Evolutionary conservation across 371 early-diverging fungal species (phyloP).

Genomic region (Apophysomyces variabilis): DNA sequence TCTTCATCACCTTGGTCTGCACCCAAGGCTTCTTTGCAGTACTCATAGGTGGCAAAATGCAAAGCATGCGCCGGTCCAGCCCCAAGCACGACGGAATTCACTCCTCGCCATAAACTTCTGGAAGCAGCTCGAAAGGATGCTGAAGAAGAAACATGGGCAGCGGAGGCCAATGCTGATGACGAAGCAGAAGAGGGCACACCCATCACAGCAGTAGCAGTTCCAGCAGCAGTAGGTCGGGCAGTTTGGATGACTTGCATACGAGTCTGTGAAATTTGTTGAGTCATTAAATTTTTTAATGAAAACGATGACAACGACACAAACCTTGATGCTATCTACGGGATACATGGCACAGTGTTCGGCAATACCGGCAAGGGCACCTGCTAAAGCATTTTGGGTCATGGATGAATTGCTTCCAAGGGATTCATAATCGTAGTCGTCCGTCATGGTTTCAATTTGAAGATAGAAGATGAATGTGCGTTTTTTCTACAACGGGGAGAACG

Average conservation of each 20-base stretch:
- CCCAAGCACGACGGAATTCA: slow-evolving; percentile 88
- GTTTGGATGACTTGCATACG: slow-evolving; percentile 51
- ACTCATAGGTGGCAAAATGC: slow-evolving; percentile 95
- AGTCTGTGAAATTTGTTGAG: slow-evolving; percentile 27
- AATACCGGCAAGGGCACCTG: slow-evolving; percentile 96
- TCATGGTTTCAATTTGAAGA: slow-evolving; percentile 14
- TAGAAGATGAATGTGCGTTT: no score
- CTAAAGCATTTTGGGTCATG: slow-evolving; percentile 80
- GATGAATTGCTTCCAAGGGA: slow-evolving; percentile 81
- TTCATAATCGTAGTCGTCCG: slow-evolving; percentile 86
- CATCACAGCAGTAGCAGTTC: slow-evolving; percentile 8
- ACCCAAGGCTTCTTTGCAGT: slow-evolving; percentile 78
- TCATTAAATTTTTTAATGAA: background rate
- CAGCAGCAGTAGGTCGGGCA: slow-evolving; percentile 18
- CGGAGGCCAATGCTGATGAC: background rate
- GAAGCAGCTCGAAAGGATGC: slow-evolving; percentile 24
- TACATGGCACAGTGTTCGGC: slow-evolving; percentile 96
- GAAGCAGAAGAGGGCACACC: background rate
- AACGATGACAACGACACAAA: slow-evolving; percentile 28
- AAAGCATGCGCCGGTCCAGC: slow-evolving; percentile 97
- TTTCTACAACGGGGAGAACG: no score
- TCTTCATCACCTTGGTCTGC: slow-evolving; percentile 45
- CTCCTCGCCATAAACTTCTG: slow-evolving; percentile 88
- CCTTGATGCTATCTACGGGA: slow-evolving; percentile 95
- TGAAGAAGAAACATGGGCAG: slow-evolving; percentile 5